Evolutionary conservation across 2,329 filamentous ascomycete genomes (phyloP).

Genomic region (Rasamsonia emersonii): DNA sequence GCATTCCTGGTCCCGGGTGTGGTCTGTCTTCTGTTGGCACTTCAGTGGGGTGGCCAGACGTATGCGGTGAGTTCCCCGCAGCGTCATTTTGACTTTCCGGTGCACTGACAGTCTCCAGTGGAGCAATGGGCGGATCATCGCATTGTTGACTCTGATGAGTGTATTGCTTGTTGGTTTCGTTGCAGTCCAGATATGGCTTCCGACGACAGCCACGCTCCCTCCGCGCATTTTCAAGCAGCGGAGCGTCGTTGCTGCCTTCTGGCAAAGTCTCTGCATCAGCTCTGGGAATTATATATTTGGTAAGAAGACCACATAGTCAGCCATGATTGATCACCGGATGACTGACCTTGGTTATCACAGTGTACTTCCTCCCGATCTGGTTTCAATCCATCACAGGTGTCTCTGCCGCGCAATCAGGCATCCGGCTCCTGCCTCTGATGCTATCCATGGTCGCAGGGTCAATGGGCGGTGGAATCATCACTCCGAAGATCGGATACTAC

Average conservation of each 20-base stretch:
- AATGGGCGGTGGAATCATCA: constrained; percentile 14
- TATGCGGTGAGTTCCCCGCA: constrained; percentile 12
- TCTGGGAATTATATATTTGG: constrained; percentile 19
- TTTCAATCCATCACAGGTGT: constrained; percentile 34
- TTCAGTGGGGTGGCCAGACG: constrained; percentile 36
- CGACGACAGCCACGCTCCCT: constrained; percentile 34
- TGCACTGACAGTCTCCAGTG: constrained; percentile 16
- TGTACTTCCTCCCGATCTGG: constrained; percentile 40
- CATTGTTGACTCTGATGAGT: constrained; percentile 36
- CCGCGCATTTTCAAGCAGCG: constrained; percentile 30
- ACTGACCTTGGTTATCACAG: constrained; percentile 31
- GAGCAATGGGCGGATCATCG: constrained; percentile 35
- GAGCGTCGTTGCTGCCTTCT: constrained; percentile 21
- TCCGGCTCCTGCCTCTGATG: constrained; percentile 38
- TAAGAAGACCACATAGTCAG: constrained; percentile 8
- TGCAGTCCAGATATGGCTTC: constrained; percentile 26
- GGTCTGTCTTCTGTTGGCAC: constrained; percentile 34
- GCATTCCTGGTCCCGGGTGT: constrained; percentile 25
- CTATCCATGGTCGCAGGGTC: constrained; percentile 20
- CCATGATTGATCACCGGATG: constrained; percentile 14
- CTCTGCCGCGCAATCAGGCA: constrained; percentile 27
- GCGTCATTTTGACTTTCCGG: neutral
- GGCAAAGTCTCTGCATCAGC: constrained; percentile 31
- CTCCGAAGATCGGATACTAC: constrained; percentile 23
- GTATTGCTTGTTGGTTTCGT: constrained; percentile 28